A percentile compares a stretch with the other conserved stretches of the same genome.
Evolutionary conservation across 352 stramenopile species (phyloP).

Genomic region (Globisporangium irregulare): DNA sequence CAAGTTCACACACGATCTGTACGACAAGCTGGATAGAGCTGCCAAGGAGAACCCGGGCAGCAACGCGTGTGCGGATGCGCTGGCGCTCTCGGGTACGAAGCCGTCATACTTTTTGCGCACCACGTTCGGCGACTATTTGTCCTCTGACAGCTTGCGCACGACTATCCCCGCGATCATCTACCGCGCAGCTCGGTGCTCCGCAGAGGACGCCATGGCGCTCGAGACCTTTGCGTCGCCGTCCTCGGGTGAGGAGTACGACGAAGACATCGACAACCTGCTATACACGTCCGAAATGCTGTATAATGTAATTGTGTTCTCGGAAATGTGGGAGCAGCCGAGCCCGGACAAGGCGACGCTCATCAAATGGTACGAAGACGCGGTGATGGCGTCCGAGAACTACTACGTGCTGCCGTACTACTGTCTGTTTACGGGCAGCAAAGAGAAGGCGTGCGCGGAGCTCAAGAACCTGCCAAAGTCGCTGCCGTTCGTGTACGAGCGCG

Average conservation of each 20-base stretch:
- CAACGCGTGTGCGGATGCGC: constrained; percentile 48
- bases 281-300: constrained; percentile 75
- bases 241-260: constrained; percentile 22
- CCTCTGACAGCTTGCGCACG: constrained; percentile 35
- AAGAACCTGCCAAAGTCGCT: constrained; percentile 37
- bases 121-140: constrained; percentile 57
- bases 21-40: constrained; percentile 47
- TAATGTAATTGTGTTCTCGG: constrained; percentile 75
- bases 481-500: constrained; percentile 49
- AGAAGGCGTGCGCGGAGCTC: constrained; percentile 52
- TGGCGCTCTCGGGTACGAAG: constrained; percentile 33
- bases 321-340: constrained; percentile 66
- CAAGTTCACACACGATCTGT: constrained; percentile 48
- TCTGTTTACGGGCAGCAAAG: constrained; percentile 60
- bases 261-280: constrained; percentile 44
- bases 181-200: constrained; percentile 38
- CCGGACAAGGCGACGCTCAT: constrained; percentile 52
- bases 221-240: constrained; percentile 23
- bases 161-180: constrained; percentile 59
- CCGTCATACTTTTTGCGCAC: constrained; percentile 74
- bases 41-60: constrained; percentile 32
- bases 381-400: constrained; percentile 72
- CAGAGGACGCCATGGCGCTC: constrained; percentile 38
- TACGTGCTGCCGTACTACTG: constrained; percentile 72
- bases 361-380: constrained; percentile 51